Evolutionary conservation across 345 rosid genomes (phyloP).

Genomic region (Pelargonium nanum): DNA sequence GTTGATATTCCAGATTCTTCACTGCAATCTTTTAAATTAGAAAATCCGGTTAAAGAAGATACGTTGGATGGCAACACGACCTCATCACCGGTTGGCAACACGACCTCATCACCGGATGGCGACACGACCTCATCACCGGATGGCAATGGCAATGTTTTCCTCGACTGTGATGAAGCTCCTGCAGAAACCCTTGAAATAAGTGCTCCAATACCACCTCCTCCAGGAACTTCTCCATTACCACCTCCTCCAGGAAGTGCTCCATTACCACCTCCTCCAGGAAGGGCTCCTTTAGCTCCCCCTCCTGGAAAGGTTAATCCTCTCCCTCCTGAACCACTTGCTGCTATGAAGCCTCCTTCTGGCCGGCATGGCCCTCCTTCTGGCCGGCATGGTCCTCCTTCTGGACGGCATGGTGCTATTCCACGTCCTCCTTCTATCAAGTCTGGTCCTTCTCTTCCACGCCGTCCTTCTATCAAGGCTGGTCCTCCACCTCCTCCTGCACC

Average conservation of each 20-base stretch:
- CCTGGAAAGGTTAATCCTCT: conserved; percentile 40
- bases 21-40: conserved; percentile 27
- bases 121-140: conserved; percentile 19
- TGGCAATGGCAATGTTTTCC: conserved; percentile 17
- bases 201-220: conserved; percentile 20
- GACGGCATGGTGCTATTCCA: conserved; percentile 22
- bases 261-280: conserved; percentile 44
- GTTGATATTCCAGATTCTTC: conserved; percentile 47
- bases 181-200: conserved; percentile 6
- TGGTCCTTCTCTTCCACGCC: no score
- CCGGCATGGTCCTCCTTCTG: conserved; percentile 24
- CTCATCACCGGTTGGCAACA: conserved; percentile 14
- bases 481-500: conserved; percentile 19
- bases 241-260: conserved; percentile 32
- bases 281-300: conserved; percentile 30
- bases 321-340: conserved; percentile 58
- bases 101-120: conserved; percentile 10
- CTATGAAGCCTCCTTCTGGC: conserved; percentile 28
- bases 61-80: conserved; percentile 11
- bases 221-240: conserved; percentile 19
- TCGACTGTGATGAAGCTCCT: conserved; percentile 16
- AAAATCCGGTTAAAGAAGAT: no score
- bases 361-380: conserved; percentile 24
- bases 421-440: conserved; percentile 20
- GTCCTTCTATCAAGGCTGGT: neutral